Base-by-base conservation (phyloP, 2,329 filamentous ascomycete species). In the Fusarium nodosum region DNA sequence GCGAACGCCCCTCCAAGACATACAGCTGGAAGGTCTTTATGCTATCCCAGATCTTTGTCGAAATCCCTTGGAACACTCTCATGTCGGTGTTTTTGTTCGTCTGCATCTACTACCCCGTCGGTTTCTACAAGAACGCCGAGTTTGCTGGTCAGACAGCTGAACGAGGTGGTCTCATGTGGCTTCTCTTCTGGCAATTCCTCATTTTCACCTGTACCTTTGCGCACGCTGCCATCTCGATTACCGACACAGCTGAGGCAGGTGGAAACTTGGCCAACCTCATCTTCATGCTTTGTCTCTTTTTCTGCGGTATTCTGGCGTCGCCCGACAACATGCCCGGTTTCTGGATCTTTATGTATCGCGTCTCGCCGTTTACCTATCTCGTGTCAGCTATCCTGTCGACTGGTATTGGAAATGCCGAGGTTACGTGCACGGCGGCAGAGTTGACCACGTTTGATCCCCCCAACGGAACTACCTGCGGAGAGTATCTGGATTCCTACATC, bases 11-110 rank as follows among this genome's bases (percentile, higher is more conserved):
- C 0, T 92, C 90, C 58, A 95, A 94, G 81, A 89, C 92, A 0
- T 97, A 97, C 80, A 89, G 88, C 66, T 97, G 93, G 93, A 89
- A 91, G 76, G 88, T 93, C 6, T 97, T 97, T 76, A 92, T 97
- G 85, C 83, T 95, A 26, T 89, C 91, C 55, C 92, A 94, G 77
- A 91, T 97, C 69, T 79, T 94, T 15, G 92, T 93, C 60, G 94
- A 97, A 78, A 82, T 97, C 2, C 93, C 93, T 0, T 97, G 92
- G 90, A 93, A 96, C 77, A 86, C 89, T 0, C 80, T 96, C 52
- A 90, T 92, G 85, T 88, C 89, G 2, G 84, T 90, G 18, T 80
- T 97, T 71, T 90, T 94, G 81, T 97, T 86, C 81, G 84, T 93
- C 74, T 90, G 85, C 77, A 94, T 92, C 87, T 97, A 97, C 84